Evolutionary conservation across 2,329 filamentous ascomycete genomes (phyloP).

Genomic region (Kalmusia sp.): DNA sequence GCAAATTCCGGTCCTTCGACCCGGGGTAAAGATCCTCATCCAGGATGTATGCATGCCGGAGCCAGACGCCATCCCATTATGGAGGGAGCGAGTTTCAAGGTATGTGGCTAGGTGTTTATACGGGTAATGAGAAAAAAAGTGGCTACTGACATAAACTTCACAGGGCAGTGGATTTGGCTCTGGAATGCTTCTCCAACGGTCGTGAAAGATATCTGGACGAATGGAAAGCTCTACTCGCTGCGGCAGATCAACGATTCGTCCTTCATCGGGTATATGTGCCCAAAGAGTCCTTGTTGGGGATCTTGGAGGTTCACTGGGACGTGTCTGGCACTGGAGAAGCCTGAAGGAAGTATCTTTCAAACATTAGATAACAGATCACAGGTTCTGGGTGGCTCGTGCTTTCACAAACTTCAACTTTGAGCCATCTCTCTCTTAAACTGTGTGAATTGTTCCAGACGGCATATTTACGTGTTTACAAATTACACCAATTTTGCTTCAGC

Average conservation of each 20-base stretch:
- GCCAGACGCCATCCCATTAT: conserved; percentile 13
- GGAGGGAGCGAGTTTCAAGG: conserved; percentile 17
- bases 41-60: conserved; percentile 21
- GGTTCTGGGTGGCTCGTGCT: neutral
- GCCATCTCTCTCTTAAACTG: too few relatives aligned
- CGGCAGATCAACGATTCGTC: conserved; percentile 18
- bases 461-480: too few relatives aligned
- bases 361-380: neutral
- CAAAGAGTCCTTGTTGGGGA: conserved; percentile 14
- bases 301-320: conserved; percentile 20
- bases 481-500: too few relatives aligned
- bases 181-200: conserved; percentile 15
- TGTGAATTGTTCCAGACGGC: too few relatives aligned
- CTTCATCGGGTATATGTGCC: conserved; percentile 18
- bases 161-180: conserved; percentile 20
- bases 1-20: conserved; percentile 17
- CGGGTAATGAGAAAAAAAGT: neutral
- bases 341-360: conserved; percentile 7
- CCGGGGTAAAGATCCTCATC: conserved; percentile 19
- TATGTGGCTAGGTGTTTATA: conserved; percentile 6
- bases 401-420: too few relatives aligned
- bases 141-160: conserved; percentile 2
- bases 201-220: conserved; percentile 20
- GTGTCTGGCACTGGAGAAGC: neutral
- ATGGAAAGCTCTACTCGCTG: conserved; percentile 22